phyloP scores from a whole-genome alignment of 2,329 filamentous ascomycete species.

The Ophioceras dolichostomum region DNA sequence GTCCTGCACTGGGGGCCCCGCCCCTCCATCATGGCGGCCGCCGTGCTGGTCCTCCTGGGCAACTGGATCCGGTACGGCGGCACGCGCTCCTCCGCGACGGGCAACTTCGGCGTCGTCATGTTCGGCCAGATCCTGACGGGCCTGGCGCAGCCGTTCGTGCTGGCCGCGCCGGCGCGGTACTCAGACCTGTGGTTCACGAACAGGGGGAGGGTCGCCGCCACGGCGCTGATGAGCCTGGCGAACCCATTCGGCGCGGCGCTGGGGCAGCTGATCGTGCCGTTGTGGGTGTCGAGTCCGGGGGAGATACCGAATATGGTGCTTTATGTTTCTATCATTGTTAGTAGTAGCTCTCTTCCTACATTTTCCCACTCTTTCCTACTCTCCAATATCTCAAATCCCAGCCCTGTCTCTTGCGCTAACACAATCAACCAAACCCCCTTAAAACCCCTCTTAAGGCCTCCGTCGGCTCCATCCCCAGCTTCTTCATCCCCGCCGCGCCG shows the following conservation, averaged over 20 bases:
- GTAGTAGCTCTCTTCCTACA: too few species aligned
- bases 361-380: not conserved
- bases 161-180: slow-evolving; percentile 80
- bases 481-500: slow-evolving; percentile 67
- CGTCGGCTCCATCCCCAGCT: slow-evolving; percentile 56
- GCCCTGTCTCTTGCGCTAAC: not conserved
- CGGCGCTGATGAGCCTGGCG: slow-evolving; percentile 70
- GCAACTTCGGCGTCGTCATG: slow-evolving; percentile 67
- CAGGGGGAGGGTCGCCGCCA: slow-evolving; percentile 71
- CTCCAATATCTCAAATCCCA: not conserved
- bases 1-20: slow-evolving; percentile 72
- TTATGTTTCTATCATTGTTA: slow-evolving; percentile 70
- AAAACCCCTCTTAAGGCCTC: slow-evolving; percentile 41
- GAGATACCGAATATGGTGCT: slow-evolving; percentile 75
- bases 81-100: slow-evolving; percentile 32
- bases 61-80: slow-evolving; percentile 89
- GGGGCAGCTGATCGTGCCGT: slow-evolving; percentile 75
- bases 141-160: slow-evolving; percentile 81
- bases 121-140: slow-evolving; percentile 86
- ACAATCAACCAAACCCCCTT: not conserved
- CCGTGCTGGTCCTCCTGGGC: slow-evolving; percentile 62
- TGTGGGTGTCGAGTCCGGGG: slow-evolving; percentile 50
- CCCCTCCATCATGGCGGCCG: slow-evolving; percentile 60
- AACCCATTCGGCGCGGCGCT: slow-evolving; percentile 86
- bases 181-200: slow-evolving; percentile 93